A percentile compares a stretch with the other conserved stretches of the same genome.
Evolutionary conservation across 768 basidiomycete species (phyloP).

Genomic region (Lactarius hatsudake): DNA sequence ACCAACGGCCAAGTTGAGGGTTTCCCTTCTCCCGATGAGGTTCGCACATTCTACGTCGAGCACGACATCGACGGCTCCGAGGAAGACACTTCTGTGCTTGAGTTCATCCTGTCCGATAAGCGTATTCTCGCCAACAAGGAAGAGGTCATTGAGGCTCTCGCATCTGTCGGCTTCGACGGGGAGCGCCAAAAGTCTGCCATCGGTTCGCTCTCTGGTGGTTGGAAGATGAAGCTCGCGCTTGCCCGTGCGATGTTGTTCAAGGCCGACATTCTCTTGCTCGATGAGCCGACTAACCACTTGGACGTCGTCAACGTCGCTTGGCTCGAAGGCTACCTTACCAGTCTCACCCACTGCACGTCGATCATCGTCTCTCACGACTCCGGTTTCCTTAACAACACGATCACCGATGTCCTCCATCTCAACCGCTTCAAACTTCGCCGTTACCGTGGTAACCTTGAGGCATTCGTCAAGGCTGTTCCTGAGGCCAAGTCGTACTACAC

Average conservation of each 20-base stretch:
- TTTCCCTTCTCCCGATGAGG: constrained; percentile 95
- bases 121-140: constrained; percentile 69
- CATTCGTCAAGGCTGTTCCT: constrained; percentile 90
- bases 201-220: constrained; percentile 92
- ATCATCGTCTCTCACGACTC: constrained; percentile 99
- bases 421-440: constrained; percentile 98
- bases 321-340: constrained; percentile 91
- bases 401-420: constrained; percentile 95
- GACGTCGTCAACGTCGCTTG: constrained; percentile 97
- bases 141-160: constrained; percentile 78
- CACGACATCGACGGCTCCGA: constrained; percentile 98
- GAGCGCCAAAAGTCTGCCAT: constrained; percentile 84
- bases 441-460: constrained; percentile 93
- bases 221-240: constrained; percentile 99
- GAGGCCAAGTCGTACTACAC: constrained; percentile 99
- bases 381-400: constrained; percentile 95
- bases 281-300: constrained; percentile 96
- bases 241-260: constrained; percentile 97
- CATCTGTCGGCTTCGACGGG: constrained; percentile 88
- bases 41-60: constrained; percentile 99
- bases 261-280: constrained; percentile 93
- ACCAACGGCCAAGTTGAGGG: constrained; percentile 96
- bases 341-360: constrained; percentile 88
- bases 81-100: constrained; percentile 83
- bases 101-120: constrained; percentile 84